Base-by-base conservation (phyloP, 352 stramenopile species). In the Globisporangium paroecandrum region DNA sequence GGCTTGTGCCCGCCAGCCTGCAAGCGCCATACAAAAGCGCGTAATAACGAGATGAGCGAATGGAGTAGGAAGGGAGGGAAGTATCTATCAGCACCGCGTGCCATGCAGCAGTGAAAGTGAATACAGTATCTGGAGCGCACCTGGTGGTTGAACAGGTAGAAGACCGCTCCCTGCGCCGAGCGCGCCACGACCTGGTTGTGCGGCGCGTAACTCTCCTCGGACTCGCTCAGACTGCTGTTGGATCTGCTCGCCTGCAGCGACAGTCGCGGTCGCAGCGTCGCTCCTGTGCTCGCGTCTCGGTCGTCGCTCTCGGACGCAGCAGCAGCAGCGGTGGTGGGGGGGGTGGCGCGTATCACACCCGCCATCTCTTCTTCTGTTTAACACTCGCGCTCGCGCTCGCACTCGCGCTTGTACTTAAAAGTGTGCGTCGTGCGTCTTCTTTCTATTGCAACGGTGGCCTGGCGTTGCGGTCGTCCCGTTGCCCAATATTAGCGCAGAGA, bases 71-170 rank as follows among this genome's bases (percentile, higher is more conserved):
- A 0, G 34, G 7, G 32, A 0, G 7, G 9, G 27, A 3, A 32
- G 9, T 13, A 41, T 41, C 34, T 41, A 41, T 13, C 18, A 55
- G 7, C 12, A 55, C 7, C 13, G 24, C 4, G 12, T 6, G 4
- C 18, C 24, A 13, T 15, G 6, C 9, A n/a, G 13, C 56, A n/a
- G 53, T 0, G 12, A 41, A 58, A 22, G 34, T 13, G 34, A 13
- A 8, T 38, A 38, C 9, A 32, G 12, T 9, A 38, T 58, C 53
- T 27, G 10, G 51, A 6, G 12, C 29, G n/a, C 15, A 87, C 79
- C 74, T 94, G 85, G 68, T 92, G 85, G 67, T 79, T 90, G 76
- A 89, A 94, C 4, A 94, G 78, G 56, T 90, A 91, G 65, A 92
- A 89, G 25, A 74, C 81, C 15, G 82, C 89, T 47, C 85, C 85